A percentile compares a stretch with the other conserved stretches of the same genome.
Conservation (phyloP, 108 stramenopile genomes). For the Skeletonema menzelii region DNA sequence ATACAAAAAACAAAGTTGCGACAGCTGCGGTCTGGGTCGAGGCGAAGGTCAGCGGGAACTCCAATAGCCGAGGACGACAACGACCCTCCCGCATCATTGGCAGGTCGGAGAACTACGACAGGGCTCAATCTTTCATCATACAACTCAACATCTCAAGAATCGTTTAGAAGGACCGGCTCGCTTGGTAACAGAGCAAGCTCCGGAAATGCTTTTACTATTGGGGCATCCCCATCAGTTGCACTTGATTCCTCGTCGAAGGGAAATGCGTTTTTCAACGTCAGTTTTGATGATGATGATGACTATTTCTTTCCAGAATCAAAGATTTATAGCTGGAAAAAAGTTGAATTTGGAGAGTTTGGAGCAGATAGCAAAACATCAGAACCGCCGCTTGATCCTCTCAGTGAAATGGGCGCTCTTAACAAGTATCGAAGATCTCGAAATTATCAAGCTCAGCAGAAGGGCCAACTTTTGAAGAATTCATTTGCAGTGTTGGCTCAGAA, state of each 20-base stretch:
- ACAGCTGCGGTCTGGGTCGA: slow-evolving; percentile 6
- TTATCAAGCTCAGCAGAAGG: slow-evolving; percentile 41
- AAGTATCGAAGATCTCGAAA: slow-evolving; percentile 75
- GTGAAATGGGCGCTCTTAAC: slow-evolving; percentile 69
- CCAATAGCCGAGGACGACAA: not conserved
- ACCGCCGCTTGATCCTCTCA: slow-evolving; percentile 66
- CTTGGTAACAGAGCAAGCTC: slow-evolving; percentile 3
- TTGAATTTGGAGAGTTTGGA: slow-evolving; percentile 52
- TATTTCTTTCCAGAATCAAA: slow-evolving; percentile 63
- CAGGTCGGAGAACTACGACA: slow-evolving; percentile 17
- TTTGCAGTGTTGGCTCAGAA: slow-evolving; percentile 62
- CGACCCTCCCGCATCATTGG: slow-evolving; percentile 3
- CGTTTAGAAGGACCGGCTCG: slow-evolving; percentile 10
- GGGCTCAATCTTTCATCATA: slow-evolving; percentile 22
- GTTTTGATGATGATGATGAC: slow-evolving; percentile 10
- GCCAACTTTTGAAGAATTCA: slow-evolving; percentile 52
- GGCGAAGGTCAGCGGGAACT: slow-evolving; percentile 22
- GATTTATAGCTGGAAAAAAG: slow-evolving; percentile 76
- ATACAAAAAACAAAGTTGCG: slow-evolving; percentile 40
- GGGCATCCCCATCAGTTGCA: slow-evolving; percentile 4
- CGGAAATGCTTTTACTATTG: slow-evolving; percentile 15
- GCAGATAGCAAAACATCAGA: slow-evolving; percentile 5
- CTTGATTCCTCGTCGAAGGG: not conserved
- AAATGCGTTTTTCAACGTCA: not conserved
- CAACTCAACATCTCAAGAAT: not conserved